phyloP scores from a whole-genome alignment of 1,284 basidiomycete species.

The Schizophyllum amplum region DNA sequence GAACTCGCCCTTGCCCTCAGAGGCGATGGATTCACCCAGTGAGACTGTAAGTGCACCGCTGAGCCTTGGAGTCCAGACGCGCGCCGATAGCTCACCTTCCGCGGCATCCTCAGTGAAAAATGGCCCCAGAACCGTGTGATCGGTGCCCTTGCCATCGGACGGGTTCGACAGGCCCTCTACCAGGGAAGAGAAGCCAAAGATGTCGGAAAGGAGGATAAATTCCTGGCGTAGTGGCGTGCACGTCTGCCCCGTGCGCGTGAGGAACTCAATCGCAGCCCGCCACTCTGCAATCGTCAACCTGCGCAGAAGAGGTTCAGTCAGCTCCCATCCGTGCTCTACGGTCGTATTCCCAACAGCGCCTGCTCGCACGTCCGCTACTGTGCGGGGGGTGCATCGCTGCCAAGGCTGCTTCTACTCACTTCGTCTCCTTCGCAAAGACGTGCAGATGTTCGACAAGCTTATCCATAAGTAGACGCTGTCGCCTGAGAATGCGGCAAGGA shows the following conservation, averaged over 20 bases:
- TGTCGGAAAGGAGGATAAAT: conserved; percentile 77
- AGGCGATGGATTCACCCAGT: conserved; percentile 59
- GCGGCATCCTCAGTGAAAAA: conserved; percentile 37
- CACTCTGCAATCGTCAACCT: conserved; percentile 53
- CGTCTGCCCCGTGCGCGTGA: conserved; percentile 67
- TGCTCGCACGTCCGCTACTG: too few relatives aligned
- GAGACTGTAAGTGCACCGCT: conserved; percentile 30
- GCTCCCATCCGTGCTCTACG: too few relatives aligned
- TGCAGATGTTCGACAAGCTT: conserved; percentile 51
- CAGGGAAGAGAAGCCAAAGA: conserved; percentile 70
- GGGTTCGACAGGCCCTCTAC: conserved; percentile 77
- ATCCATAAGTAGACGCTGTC: background rate
- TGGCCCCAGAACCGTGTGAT: background rate
- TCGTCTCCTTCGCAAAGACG: conserved; percentile 62
- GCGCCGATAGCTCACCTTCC: conserved; percentile 41
- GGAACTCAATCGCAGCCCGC: conserved; percentile 22
- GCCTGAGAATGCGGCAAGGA: background rate
- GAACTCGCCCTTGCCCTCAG: conserved; percentile 77
- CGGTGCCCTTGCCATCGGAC: conserved; percentile 24
- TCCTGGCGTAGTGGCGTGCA: conserved; percentile 70
- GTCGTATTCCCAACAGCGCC: too few relatives aligned
- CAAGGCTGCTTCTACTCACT: conserved; percentile 52
- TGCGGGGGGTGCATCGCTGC: background rate
- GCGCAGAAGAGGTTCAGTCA: background rate
- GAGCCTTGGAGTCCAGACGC: background rate